These are phyloP conservation scores for Colletotrichum musicola DNA, from an alignment of 2,329 filamentous ascomycete genomes.

Conservation along the genomic window DNA sequence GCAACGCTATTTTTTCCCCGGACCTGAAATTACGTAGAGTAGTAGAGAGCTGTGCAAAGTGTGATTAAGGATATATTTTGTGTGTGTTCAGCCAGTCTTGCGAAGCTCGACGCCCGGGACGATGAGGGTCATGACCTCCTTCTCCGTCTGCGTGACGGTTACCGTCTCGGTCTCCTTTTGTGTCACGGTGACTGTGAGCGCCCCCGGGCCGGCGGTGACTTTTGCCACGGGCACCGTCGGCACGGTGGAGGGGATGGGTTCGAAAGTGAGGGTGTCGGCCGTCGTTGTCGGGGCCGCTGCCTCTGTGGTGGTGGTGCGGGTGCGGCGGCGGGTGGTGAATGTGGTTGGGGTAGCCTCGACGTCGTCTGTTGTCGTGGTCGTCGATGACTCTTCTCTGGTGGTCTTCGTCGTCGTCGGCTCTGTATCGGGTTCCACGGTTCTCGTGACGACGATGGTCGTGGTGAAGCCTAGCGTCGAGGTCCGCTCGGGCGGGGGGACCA, in stretches of 20 bases:
- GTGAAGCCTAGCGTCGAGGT: slow-evolving; percentile 9
- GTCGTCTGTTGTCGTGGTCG: slow-evolving; percentile 4
- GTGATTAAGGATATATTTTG: neutral
- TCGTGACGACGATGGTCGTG: slow-evolving; percentile 31
- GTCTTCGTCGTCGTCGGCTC: slow-evolving; percentile 7
- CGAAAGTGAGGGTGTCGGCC: slow-evolving; percentile 7
- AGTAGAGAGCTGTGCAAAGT: neutral
- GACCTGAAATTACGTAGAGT: slow-evolving; percentile 5
- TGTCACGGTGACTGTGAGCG: slow-evolving; percentile 53
- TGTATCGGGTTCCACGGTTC: slow-evolving; percentile 14
- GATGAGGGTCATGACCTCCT: slow-evolving; percentile 35
- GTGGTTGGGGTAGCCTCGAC: neutral
- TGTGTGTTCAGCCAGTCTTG: neutral
- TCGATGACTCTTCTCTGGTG: slow-evolving; percentile 21
- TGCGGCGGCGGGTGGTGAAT: slow-evolving; percentile 13
- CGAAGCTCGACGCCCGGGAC: slow-evolving; percentile 34
- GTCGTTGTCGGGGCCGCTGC: neutral
- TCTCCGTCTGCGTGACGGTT: slow-evolving; percentile 46
- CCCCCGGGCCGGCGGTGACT: neutral
- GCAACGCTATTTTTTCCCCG: slow-evolving; percentile 18
- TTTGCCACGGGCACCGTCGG: slow-evolving; percentile 19
- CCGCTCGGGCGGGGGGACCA: slow-evolving; percentile 19
- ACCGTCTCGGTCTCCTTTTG: slow-evolving; percentile 41
- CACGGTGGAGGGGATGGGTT: slow-evolving; percentile 11
- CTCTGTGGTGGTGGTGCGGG: slow-evolving; percentile 16